Base-by-base conservation (phyloP, 2,329 filamentous ascomycete genomes). In the Aspergillus sp. region DNA sequence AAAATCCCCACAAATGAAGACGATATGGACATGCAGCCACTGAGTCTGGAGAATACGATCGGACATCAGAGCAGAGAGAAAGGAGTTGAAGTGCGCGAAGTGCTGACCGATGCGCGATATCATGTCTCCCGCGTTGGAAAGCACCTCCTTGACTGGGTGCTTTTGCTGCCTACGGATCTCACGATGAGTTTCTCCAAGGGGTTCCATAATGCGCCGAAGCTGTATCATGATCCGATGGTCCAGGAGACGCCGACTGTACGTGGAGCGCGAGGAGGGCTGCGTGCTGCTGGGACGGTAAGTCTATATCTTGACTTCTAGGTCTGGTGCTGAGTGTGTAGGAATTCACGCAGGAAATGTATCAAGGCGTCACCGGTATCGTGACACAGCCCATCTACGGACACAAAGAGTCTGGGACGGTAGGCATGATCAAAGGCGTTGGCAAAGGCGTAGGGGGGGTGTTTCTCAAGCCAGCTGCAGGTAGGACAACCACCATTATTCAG, bases 161-260 rank as follows among this genome's bases (percentile, higher is more conserved):
- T 93, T 58, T 90, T 90, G 65, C 88, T 88, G 2, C 93, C 92
- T 0, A 88, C 95, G 82, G 91, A 96, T 70, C 89, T 96, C 62
- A 90, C 90, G 41, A 76, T 96, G 43, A 90, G 90, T 1, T 76
- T 96, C 39, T 89, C 92, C 0, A 90, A 89, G 72, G 93, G 93
- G 0, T 96, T 96, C 70, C 89, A 93, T 69, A 96, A 96, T 66
- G 88, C 90, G 6, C 92, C 93, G 0, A 88, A 85, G 64, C 78
- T 96, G 1, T 96, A 96, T 69, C 90, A 92, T 43, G 92, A 96
- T 66, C 86, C 90, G 1, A 93, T 87, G 1, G 87, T 96, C 1
- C 83, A 90, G 8, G 88, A 89, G n/a, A 79, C 84, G 1, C 89
- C 91, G 57, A 91, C 90, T 65, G 90, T 96, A 4, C 92, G 90